phyloP scores from a whole-genome alignment of 768 basidiomycete species.

The Mycena venus region DNA sequence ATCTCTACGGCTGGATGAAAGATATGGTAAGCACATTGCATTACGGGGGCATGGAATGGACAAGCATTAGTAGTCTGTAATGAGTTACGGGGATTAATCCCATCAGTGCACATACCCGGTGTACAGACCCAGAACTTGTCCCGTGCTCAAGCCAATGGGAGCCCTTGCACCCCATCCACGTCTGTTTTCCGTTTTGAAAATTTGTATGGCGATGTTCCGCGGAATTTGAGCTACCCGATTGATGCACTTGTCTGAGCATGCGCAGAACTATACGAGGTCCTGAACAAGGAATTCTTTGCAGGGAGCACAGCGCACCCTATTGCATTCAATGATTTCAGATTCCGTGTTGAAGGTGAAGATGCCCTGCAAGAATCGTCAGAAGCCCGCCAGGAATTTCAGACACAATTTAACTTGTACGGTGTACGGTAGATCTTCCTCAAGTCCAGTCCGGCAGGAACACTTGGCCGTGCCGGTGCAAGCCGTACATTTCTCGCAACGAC shows the following conservation, averaged over 20 bases:
- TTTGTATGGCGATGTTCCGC: conserved; percentile 54
- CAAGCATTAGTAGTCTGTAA: conserved; percentile 61
- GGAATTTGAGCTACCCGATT: conserved; percentile 62
- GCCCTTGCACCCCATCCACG: conserved; percentile 62
- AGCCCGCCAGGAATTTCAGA: too few species aligned
- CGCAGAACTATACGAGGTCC: conserved; percentile 35
- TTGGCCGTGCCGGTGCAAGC: background rate
- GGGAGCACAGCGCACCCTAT: conserved; percentile 4
- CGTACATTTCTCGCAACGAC: background rate
- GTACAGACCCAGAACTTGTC: conserved; percentile 72
- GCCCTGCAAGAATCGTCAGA: background rate
- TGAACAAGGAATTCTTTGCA: background rate
- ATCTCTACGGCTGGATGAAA: conserved; percentile 54
- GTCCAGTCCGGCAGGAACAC: background rate
- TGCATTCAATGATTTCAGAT: conserved; percentile 20
- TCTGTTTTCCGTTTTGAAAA: conserved; percentile 54
- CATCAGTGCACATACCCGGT: conserved; percentile 64
- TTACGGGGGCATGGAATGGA: background rate
- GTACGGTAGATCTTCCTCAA: background rate
- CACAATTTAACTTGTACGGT: background rate
- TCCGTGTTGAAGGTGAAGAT: conserved; percentile 22
- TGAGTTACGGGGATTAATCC: background rate
- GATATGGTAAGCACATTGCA: background rate
- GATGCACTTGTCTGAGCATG: conserved; percentile 42
- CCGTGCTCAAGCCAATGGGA: conserved; percentile 37